Base-by-base conservation (phyloP, 2,329 filamentous ascomycete genomes). In the Metarhizium rileyi region DNA sequence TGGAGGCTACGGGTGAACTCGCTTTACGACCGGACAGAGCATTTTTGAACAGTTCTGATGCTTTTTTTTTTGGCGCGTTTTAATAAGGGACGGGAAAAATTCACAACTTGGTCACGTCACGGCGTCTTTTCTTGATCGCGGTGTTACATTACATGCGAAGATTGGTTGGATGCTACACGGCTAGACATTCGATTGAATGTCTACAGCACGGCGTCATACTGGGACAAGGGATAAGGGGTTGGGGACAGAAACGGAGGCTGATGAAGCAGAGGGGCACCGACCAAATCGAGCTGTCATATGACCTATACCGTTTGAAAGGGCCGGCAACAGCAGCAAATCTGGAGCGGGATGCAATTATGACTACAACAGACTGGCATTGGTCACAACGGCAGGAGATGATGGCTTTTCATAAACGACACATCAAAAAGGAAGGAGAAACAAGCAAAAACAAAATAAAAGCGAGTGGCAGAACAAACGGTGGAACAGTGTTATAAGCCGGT, bases 61-160 rank as follows among this genome's bases (percentile, higher is more conserved):
- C 38, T 50, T 50, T 53, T 46, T 50, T 52, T 53, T 45, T 18
- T n/a, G 48, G 51, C 50, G 42, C 43, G 47, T 51, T 53, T 53
- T 51, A 47, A 44, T 48, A 45, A 45, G 54, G 53, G 48, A 50
- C 41, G 27, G 52, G 46, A 52, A n/a, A 48, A 30, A n/a, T 47
- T 52, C 51, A 53, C 52, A 51, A 55, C 51, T 52, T 53, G 44
- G 35, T 51, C 40, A 48, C 51, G 48, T 42, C 43, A 49, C 43
- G 54, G 55, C 53, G 54, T 55, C 51, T 52, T 35, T 47, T 53
- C 51, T 35, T 40, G 52, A 53, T 54, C 48, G 51, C 48, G 48
- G 47, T 50, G 40, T 42, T 47, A 44, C 9, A 43, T 16, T 50
- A 50, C 36, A 52, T 53, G 49, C 23, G 49, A 41, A 27, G 3